Evolutionary conservation across 805 yeast species (phyloP), one percentile per base, ranked within the genome.

Genomic region (Candida ortonii): DNA sequence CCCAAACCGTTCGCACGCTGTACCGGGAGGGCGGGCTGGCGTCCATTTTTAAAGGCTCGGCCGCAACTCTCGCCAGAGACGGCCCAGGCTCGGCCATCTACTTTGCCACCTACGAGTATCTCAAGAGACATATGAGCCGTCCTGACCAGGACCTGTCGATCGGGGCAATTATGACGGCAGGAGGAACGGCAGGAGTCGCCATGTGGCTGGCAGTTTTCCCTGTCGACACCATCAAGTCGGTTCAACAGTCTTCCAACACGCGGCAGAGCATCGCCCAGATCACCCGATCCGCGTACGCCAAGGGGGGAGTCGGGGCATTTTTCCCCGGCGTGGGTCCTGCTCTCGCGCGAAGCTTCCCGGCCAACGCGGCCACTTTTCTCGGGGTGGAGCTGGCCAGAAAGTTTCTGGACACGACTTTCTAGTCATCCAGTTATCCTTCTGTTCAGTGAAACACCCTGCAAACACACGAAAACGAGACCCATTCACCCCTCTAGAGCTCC

Each of bases 301-400:
- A 75, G 43, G 90, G 89, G 15, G 97, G 97, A 16, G 46, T 87
- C 46, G 83, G 79, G 57, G 96, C 94, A 0, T 90, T 90, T 65
- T 90, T 89, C 85, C 97, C 97, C 3, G 98, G 98, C 38, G 71
- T 90, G 16, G 97, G 96, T 0, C 97, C 98, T 5, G 97, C 97
- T 2, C 67, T 90, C 53, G 76, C 87, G 16, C 76, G 98, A 61
- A 81, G 95, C 25, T 90, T 93, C 82, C 97, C 97, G 3, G 97
- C 97, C 15, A 90, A 93, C 62, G 98, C 98, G n/a, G 97, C 98
- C 7, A 89, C 97, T 3, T 90, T 90, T 66, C 73, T 87, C 22
- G 98, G 97, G 29, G 97, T 90, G 19, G 98, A 90, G 60, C 54
- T 89, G 38, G 85, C 95, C 3, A 51, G 52, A 40, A 46, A 45